phyloP scores from a whole-genome alignment of 805 yeast species.

The Candida fluviatilis region DNA sequence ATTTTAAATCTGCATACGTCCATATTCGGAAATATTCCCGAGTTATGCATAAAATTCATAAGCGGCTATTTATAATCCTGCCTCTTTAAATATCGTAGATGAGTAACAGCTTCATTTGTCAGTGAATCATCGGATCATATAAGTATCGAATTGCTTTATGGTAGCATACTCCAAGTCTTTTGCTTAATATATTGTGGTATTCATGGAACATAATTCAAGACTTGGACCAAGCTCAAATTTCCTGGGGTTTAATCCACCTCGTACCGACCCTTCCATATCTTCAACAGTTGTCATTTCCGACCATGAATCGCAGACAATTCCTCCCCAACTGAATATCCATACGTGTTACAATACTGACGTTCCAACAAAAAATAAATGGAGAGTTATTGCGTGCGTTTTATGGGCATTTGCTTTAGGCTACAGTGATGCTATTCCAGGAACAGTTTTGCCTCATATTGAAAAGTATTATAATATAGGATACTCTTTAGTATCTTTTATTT shows the following conservation, averaged over 20 bases:
- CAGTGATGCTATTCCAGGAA: conserved; percentile 27
- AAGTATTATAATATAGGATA: conserved; percentile 19
- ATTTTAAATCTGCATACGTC: too few species aligned
- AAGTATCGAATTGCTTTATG: too few species aligned
- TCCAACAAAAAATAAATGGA: conserved; percentile 17
- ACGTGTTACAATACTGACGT: conserved; percentile 5
- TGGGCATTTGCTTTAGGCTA: conserved; percentile 20
- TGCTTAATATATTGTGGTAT: too few species aligned
- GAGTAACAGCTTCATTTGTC: too few species aligned
- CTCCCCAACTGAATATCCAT: neutral
- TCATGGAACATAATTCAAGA: too few species aligned
- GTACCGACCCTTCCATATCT: neutral
- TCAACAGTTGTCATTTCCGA: neutral
- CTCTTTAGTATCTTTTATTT: conserved; percentile 22
- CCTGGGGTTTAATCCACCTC: neutral
- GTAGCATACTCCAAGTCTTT: too few species aligned
- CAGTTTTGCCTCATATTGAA: conserved; percentile 23
- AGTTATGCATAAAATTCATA: too few species aligned
- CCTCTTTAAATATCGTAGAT: too few species aligned
- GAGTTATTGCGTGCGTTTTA: conserved; percentile 14
- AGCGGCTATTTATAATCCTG: too few species aligned
- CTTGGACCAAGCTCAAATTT: neutral
- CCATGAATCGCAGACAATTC: neutral
- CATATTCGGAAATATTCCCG: too few species aligned
- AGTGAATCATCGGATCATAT: too few species aligned